phyloP scores from a whole-genome alignment of 139 green algal species.

The Pleodorina starrii region DNA sequence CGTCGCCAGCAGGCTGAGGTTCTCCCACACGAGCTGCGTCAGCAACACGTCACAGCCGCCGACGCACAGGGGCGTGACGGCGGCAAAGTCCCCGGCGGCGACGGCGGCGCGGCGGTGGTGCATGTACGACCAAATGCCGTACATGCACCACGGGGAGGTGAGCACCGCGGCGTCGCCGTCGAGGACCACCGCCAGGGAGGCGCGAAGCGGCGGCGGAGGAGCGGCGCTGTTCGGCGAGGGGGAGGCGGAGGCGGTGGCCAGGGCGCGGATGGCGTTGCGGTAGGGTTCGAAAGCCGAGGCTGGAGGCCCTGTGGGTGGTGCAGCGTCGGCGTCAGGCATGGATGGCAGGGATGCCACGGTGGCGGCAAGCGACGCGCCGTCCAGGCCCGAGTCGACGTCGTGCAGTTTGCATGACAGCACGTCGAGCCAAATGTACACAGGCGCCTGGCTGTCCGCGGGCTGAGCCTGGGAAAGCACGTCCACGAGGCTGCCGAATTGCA shows the following conservation, averaged over 20 bases:
- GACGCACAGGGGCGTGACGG: neutral
- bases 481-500: neutral
- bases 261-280: neutral
- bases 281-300: neutral
- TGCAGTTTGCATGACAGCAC: slow-evolving; percentile 15
- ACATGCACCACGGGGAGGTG: slow-evolving; percentile 23
- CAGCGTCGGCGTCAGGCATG: neutral
- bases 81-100: neutral
- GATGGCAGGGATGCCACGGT: neutral
- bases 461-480: neutral
- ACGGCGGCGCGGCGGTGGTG: neutral
- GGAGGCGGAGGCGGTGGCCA: neutral
- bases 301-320: neutral
- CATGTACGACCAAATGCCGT: slow-evolving; percentile 38
- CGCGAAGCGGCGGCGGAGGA: too few relatives aligned
- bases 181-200: neutral
- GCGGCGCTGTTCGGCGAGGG: neutral
- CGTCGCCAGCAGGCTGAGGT: slow-evolving; percentile 14
- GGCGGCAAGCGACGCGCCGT: neutral
- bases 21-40: slow-evolving; percentile 37
- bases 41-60: slow-evolving; percentile 3
- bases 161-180: slow-evolving; percentile 3
- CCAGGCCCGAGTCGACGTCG: neutral
- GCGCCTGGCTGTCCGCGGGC: neutral
- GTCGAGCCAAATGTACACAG: slow-evolving; percentile 21